Evolutionary conservation across 495 filamentous ascomycete genomes (phyloP).

Genomic region (Neurospora africana): DNA sequence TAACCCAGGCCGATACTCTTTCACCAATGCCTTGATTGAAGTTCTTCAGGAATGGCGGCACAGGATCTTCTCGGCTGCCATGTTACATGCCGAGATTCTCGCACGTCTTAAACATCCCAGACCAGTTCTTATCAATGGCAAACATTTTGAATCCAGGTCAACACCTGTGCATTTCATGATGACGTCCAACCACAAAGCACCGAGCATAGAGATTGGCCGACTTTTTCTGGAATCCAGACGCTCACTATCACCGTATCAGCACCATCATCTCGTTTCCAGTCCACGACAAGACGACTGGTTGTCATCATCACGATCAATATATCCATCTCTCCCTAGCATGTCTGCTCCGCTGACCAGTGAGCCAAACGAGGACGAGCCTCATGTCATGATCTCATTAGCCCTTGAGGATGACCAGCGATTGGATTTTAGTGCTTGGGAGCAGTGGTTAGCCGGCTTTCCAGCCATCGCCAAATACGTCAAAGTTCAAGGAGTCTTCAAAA

Average conservation of each 20-base stretch:
- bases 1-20: constrained; percentile 40
- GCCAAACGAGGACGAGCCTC: constrained; percentile 35
- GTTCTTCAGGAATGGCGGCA: constrained; percentile 40
- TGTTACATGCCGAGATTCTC: constrained; percentile 42
- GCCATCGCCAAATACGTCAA: constrained; percentile 40
- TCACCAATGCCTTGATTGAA: constrained; percentile 40
- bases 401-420: constrained; percentile 40
- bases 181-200: constrained; percentile 41
- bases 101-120: constrained; percentile 42
- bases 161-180: constrained; percentile 45
- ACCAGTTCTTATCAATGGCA: constrained; percentile 38
- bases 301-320: constrained; percentile 10
- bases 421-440: constrained; percentile 36
- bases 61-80: constrained; percentile 37
- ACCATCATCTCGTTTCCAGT: constrained; percentile 6
- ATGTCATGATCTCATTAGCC: constrained; percentile 44
- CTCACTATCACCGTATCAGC: constrained; percentile 24
- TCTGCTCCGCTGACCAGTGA: constrained; percentile 16
- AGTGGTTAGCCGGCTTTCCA: constrained; percentile 37
- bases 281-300: constrained; percentile 3
- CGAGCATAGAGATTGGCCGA: constrained; percentile 38
- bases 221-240: constrained; percentile 17
- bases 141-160: constrained; percentile 37
- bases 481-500: constrained; percentile 43
- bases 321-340: constrained; percentile 10